Percentiles rank a stretch among this genome's conserved stretches.
Evolutionary conservation across 305 asterid genomes (phyloP).

Genomic region (Fraxinus angustifolia): DNA sequence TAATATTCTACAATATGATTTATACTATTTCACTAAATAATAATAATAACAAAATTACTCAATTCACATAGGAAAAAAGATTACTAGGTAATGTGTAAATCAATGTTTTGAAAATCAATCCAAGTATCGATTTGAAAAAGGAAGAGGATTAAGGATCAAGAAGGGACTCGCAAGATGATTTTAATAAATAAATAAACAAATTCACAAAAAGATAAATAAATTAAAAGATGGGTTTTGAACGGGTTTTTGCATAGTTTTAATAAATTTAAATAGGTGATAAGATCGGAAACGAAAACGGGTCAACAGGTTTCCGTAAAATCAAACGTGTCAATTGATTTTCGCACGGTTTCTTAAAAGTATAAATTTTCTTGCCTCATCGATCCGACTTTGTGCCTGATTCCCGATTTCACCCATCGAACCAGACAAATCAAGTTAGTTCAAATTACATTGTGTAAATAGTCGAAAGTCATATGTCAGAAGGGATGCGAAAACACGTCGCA

Average conservation of each 20-base stretch:
- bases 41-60: background rate
- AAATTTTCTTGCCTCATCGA: background rate
- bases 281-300: background rate
- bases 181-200: too few relatives aligned
- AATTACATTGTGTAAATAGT: background rate
- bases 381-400: background rate
- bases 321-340: background rate
- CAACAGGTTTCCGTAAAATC: background rate
- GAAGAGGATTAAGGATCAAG: background rate
- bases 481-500: background rate
- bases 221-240: background rate
- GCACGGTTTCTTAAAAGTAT: too few relatives aligned
- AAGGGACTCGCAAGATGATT: background rate
- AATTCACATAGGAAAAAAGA: background rate
- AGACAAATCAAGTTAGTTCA: background rate
- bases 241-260: background rate
- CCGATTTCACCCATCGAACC: background rate
- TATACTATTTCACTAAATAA: background rate
- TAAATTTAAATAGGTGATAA: background rate
- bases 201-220: background rate
- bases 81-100: background rate
- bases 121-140: background rate
- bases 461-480: background rate
- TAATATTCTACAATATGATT: background rate
- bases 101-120: background rate